Conservation (phyloP, 108 stramenopile genomes). For the Bacterosira constricta region DNA sequence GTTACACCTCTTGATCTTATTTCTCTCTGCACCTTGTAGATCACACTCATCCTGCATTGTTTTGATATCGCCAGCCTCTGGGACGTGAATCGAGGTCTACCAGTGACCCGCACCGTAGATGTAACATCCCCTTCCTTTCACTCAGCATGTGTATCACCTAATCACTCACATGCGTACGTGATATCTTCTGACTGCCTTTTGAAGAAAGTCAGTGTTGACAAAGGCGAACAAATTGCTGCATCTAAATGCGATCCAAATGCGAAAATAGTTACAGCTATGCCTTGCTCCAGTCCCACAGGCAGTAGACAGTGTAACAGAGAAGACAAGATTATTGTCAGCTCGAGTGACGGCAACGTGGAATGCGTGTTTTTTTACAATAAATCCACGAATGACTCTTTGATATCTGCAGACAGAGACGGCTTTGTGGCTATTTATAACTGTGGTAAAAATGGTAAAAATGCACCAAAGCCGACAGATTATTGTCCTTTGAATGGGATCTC, state of each 20-base stretch:
- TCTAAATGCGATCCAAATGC: neutral
- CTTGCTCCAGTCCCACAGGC: neutral
- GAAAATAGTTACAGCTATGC: neutral
- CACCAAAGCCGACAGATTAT: neutral
- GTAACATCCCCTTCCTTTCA: neutral
- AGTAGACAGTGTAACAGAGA: neutral
- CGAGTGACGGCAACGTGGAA: neutral
- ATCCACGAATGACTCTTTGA: neutral
- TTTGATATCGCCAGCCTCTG: too few relatives aligned
- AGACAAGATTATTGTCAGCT: neutral
- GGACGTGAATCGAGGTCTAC: neutral
- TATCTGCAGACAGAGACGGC: neutral
- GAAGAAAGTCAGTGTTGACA: neutral
- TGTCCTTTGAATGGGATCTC: neutral
- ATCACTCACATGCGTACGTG: neutral
- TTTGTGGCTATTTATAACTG: neutral
- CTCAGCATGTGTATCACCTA: neutral
- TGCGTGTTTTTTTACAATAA: neutral
- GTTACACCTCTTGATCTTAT: too few relatives aligned
- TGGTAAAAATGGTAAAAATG: neutral
- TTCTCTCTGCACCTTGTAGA: too few relatives aligned
- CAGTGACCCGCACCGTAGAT: neutral
- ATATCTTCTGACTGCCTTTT: constrained; percentile 3
- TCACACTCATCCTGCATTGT: too few relatives aligned
- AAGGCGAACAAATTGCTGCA: neutral